Evolutionary conservation across 768 basidiomycete genomes (phyloP), one percentile per base, ranked within the genome.

Genomic region (Rhodotorula paludigena): DNA sequence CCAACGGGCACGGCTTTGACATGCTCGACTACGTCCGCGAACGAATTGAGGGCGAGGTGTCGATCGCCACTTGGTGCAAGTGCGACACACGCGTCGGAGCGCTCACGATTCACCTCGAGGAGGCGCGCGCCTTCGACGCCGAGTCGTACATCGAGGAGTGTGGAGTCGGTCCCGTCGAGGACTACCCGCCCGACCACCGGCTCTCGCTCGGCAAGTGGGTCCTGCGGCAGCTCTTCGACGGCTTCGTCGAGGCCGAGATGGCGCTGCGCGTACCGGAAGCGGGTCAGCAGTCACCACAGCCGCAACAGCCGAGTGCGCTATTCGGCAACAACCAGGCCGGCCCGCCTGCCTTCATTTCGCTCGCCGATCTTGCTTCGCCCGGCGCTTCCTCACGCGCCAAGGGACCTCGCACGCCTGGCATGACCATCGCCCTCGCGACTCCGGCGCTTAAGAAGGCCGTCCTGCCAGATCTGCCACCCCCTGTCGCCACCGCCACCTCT

Each of bases 41-140:
- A 75, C 81, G 89, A 45, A 89, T 98, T n/a, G 96, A 99, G 75
- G 93, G 94, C 36, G 92, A 98, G 77, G 90, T 89, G 0, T 85
- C 73, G 39, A 67, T 90, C 15, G 81, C 85, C 33, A 80, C 86
- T 20, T 99, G 94, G 94, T 88, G 89, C 45, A 83, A 83, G 23
- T 87, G 89, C 35, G 94, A 97, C 78, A 94, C 92, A 9, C 88
- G 89, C 78, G 86, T 87, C 14, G 94, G 94, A 12, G 84, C 90
- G 32, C 81, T 99, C 66, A 87, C 89, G 4, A 85, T 98, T 7
- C 90, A 96, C 78, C 73, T 99, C 52, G 89, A 84, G 53, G 92
- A 96, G 72, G 82, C 73, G 2, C 54, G 85, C 54, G 90, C 87
- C 65, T 98, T 97, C 77, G 93, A 98, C 62, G 89, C 90, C 11